Base-by-base conservation (phyloP, 257 asterid species). In the Asclepias syriaca region DNA sequence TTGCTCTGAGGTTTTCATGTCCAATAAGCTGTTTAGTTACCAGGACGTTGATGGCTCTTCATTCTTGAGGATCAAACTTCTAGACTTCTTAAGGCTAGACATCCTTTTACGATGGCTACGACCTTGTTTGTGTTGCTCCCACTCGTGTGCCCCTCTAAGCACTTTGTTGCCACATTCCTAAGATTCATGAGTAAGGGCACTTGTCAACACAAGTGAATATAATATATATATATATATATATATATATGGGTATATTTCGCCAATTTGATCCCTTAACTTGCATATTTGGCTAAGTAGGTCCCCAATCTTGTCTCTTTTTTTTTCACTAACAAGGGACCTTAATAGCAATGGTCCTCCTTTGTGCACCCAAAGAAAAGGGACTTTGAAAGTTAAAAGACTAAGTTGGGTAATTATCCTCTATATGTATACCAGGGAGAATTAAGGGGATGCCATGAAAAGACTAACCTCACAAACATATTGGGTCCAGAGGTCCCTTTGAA, bases 61-160 rank as follows among this genome's bases (percentile, higher is more conserved):
- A 5, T 43, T 54, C 48, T 45, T 24, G 27, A 18, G 10, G 24
- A 14, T 45, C 57, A 14, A 58, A 39, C 65, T 55, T 27, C 82
- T 85, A 9, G 80, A 74, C 74, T 77, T 92, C 68, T 77, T 79
- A 55, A 90, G 92, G n/a, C 84, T 74, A 19, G 87, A 86, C 27
- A 80, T 77, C 59, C 99, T 85, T 81, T 92, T 95, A 13, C 96
- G 89, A 77, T 95, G 99, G 72, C 77, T 22, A 22, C 92, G 90
- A 21, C 98, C 98, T 72, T 85, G 90, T 73, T 68, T 80, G 68
- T 92, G 99, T 70, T 95, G 91, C 64, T 92, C 90, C 99, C 98
- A 90, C 75, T 95, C 96, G 50, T 95, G 98, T 54, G 75, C 78
- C 15, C 98, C 99, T 80, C 99, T 71, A 64, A 92, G 98, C 80